A percentile compares a stretch with the other conserved stretches of the same genome.
These are phyloP conservation scores for Nicotiana paniculata DNA, from an alignment of 257 asterid species.

Conservation along the genomic window DNA sequence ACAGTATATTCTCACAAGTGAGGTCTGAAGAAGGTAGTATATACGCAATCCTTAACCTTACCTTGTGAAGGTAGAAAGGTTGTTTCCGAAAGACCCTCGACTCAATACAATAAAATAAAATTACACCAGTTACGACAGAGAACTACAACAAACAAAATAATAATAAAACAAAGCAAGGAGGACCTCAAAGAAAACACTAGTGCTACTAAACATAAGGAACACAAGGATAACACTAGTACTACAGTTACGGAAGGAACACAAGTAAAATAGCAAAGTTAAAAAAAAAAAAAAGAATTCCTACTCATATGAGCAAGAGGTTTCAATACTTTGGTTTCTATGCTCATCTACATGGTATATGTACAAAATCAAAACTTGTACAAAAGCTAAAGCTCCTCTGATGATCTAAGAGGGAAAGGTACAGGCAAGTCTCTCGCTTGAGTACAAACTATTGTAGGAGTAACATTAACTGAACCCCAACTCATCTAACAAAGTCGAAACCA, in stretches of 20 bases:
- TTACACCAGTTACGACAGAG: too few species aligned
- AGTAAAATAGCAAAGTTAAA: not conserved
- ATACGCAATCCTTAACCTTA: too few species aligned
- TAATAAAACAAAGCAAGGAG: too few species aligned
- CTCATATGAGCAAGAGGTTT: not conserved
- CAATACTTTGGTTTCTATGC: not conserved
- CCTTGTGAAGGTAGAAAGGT: too few species aligned
- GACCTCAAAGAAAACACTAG: too few species aligned
- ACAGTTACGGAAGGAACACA: not conserved
- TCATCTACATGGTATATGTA: not conserved
- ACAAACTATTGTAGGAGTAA: not conserved
- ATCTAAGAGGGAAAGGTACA: not conserved
- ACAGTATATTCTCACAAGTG: too few species aligned
- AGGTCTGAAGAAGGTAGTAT: too few species aligned
- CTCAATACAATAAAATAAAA: too few species aligned
- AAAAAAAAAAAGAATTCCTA: not conserved
- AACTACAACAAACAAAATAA: too few species aligned
- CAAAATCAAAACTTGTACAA: slow-evolving; percentile 1
- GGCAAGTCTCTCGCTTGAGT: not conserved
- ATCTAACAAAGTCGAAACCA: slow-evolving; percentile 29
- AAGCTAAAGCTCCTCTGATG: not conserved
- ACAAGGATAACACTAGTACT: too few species aligned
- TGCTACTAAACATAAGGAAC: too few species aligned
- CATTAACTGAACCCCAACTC: not conserved
- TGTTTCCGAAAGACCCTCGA: too few species aligned